phyloP scores from a whole-genome alignment of 495 filamentous ascomycete species.

The Eremomyces bilateralis region DNA sequence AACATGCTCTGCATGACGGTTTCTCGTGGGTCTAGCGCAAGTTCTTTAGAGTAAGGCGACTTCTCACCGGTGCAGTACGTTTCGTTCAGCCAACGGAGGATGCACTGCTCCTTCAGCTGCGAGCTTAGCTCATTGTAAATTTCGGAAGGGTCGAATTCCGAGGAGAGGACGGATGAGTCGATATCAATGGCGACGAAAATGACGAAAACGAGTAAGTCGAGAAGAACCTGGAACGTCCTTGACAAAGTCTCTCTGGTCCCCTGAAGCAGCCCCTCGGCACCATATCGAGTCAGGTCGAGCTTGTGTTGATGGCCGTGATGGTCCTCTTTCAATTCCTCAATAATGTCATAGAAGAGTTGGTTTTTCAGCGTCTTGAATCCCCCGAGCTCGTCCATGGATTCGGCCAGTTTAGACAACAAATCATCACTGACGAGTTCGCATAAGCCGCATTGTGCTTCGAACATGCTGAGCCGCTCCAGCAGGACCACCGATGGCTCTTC shows the following conservation, averaged over 20 bases:
- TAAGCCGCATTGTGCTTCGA: conserved; percentile 53
- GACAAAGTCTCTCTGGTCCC: conserved; percentile 60
- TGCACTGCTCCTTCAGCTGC: conserved; percentile 47
- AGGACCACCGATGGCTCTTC: conserved; percentile 42
- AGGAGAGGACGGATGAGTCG: conserved; percentile 40
- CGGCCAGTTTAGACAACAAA: conserved; percentile 26
- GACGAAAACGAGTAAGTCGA: conserved; percentile 63
- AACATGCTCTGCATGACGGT: conserved; percentile 11
- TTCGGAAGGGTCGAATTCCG: conserved; percentile 37
- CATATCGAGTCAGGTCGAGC: conserved; percentile 27
- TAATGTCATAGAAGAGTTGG: conserved; percentile 27
- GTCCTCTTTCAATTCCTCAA: conserved; percentile 18
- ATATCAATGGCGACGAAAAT: conserved; percentile 64
- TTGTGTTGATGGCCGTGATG: conserved; percentile 19
- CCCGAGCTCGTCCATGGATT: conserved; percentile 28
- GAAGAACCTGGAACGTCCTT: conserved; percentile 43
- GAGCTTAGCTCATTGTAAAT: conserved; percentile 46
- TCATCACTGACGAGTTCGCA: conserved; percentile 54
- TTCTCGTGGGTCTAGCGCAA: too few species aligned
- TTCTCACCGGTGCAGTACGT: too few species aligned
- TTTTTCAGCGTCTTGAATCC: conserved; percentile 32
- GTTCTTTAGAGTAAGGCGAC: too few species aligned
- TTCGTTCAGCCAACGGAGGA: conserved; percentile 80
- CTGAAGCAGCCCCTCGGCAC: conserved; percentile 45
- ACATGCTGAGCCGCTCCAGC: conserved; percentile 41